Conservation (phyloP, 768 basidiomycete genomes). For the Pleurotus pulmonarius region DNA sequence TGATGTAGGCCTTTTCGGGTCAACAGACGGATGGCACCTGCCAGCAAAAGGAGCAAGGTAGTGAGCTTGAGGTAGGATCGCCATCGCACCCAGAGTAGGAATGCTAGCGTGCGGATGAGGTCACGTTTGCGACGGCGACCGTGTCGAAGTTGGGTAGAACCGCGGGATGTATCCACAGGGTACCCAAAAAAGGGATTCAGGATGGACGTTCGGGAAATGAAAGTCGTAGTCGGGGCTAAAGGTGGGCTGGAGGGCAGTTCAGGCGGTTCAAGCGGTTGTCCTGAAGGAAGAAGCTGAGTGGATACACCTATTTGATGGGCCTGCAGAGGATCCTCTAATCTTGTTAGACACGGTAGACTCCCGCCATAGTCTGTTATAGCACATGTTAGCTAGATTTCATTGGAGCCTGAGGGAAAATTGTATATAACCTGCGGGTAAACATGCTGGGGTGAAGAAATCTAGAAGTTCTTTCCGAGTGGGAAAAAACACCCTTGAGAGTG, state of each 20-base stretch:
- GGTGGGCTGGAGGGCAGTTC: conserved; percentile 14
- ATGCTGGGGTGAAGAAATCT: conserved; percentile 46
- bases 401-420: conserved; percentile 3
- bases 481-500: conserved; percentile 65
- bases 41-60: conserved; percentile 26
- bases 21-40: conserved; percentile 24
- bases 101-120: conserved; percentile 54
- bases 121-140: conserved; percentile 70
- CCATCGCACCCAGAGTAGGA: conserved; percentile 71
- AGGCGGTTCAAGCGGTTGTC: conserved; percentile 5
- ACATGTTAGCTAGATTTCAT: conserved; percentile 9
- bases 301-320: conserved; percentile 11
- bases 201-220: conserved; percentile 53
- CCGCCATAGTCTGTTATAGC: conserved; percentile 63
- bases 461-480: conserved; percentile 52
- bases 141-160: conserved; percentile 45
- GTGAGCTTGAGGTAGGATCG: conserved; percentile 33
- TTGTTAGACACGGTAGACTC: conserved; percentile 44
- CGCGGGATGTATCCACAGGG: conserved; percentile 38
- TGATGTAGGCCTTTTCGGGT: conserved; percentile 13
- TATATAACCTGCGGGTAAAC: conserved; percentile 55
- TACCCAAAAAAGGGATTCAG: conserved; percentile 79
- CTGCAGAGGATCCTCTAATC: conserved; percentile 48
- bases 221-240: conserved; percentile 18
- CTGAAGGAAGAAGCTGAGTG: conserved; percentile 3